Evolutionary conservation across 139 green algal species (phyloP), one percentile per base, ranked within the genome.

Genomic region (Haematococcus sp.): DNA sequence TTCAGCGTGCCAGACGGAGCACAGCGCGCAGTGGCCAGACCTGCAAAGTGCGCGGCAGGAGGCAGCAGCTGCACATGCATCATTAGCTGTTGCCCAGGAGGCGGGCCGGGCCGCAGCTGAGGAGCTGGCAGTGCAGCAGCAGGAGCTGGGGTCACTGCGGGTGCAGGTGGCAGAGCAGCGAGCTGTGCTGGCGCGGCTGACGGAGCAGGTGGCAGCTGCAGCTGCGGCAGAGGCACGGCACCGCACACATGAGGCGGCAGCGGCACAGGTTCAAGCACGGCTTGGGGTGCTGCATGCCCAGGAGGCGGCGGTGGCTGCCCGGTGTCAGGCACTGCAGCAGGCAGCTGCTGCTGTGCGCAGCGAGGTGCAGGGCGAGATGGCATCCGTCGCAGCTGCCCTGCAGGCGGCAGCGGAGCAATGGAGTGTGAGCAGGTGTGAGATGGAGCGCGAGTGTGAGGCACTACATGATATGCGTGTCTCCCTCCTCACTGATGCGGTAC

Each of bases 381-480:
- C 28, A 3, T 22, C 25, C 3, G 30, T 65, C 2, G 23, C 17
- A 11, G 58, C 58, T 34, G n/a, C 30, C n/a, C 22, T 40, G 58
- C 40, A 49, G 40, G 40, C 40, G 25, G n/a, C 25, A 11, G 58
- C n/a, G 28, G 58, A 30, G 58, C 58, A 22, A n/a, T 40, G 25
- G 58, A 34, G 58, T 22, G 58, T 49, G 40, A 49, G 40, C 40
- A 49, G 40, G 25, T 9, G n/a, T 19, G 23, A 30, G n/a, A 65
- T 65, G n/a, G n/a, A 40, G 58, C 58, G 30, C 3, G 58, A 65
- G 58, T 65, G 58, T 65, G 58, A 65, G 23, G 58, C 28, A 30
- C 58, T 65, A 30, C 58, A 65, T 11, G 58, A 65, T n/a, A 65
- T 34, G n/a, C 58, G 58, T 22, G 58, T 65, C n/a, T 28, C 58